These are phyloP conservation scores for Akanthomyces uredinophilus DNA, from an alignment of 2,329 filamentous ascomycete species.

Conservation along the genomic window DNA sequence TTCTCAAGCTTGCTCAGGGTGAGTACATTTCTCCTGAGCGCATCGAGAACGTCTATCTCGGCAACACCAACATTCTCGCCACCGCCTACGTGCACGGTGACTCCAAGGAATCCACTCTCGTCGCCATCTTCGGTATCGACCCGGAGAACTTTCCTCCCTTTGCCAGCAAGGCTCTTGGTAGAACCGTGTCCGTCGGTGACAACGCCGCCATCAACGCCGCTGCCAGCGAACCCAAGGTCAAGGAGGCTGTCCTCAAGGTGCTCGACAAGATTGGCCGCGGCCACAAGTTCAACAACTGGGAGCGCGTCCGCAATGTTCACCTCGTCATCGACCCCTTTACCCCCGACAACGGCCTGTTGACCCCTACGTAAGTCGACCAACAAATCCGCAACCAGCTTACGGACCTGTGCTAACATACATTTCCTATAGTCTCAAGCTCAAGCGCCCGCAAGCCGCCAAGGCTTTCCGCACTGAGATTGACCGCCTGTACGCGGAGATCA, in stretches of 20 bases:
- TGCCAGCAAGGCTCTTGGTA: slow-evolving; percentile 70
- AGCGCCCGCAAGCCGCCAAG: slow-evolving; percentile 52
- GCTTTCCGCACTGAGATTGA: slow-evolving; percentile 51
- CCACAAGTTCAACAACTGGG: slow-evolving; percentile 89
- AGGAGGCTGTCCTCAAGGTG: slow-evolving; percentile 69
- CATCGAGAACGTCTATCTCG: slow-evolving; percentile 91
- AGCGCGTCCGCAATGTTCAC: slow-evolving; percentile 69
- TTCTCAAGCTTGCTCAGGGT: slow-evolving; percentile 93
- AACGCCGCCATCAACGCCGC: slow-evolving; percentile 62
- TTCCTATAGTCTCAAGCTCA: slow-evolving; percentile 49
- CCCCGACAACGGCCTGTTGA: slow-evolving; percentile 85
- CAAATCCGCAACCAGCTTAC: neutral
- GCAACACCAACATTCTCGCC: slow-evolving; percentile 70
- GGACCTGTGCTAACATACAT: slow-evolving; percentile 15
- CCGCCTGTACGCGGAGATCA: slow-evolving; percentile 52
- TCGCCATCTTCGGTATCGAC: slow-evolving; percentile 84
- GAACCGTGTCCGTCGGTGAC: slow-evolving; percentile 60
- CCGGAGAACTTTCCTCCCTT: slow-evolving; percentile 78
- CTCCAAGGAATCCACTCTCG: slow-evolving; percentile 71
- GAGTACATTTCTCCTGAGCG: slow-evolving; percentile 98
- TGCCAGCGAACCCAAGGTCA: slow-evolving; percentile 63
- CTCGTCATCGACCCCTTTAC: slow-evolving; percentile 86
- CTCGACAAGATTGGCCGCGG: slow-evolving; percentile 73
- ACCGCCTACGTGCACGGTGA: slow-evolving; percentile 92
- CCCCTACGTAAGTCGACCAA: slow-evolving; percentile 67